Evolutionary conservation across 495 filamentous ascomycete species (phyloP).

Genomic region (Cercophora newfieldiana): DNA sequence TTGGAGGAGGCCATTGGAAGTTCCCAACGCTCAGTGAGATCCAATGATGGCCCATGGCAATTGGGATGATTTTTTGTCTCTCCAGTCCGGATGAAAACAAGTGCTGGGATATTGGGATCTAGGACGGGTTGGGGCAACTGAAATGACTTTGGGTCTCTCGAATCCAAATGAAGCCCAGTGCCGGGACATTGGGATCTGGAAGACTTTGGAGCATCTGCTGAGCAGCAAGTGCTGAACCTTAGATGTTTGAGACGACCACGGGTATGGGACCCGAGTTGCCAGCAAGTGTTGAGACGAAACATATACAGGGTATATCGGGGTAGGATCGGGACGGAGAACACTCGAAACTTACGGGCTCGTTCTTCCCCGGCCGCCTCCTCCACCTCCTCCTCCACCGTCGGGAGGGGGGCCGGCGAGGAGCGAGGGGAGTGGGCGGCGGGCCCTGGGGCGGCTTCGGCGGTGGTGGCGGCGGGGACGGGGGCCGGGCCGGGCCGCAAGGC

Average conservation of each 20-base stretch:
- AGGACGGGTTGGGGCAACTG: too few species aligned
- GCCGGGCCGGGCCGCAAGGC: neutral
- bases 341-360: neutral
- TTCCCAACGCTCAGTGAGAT: too few species aligned
- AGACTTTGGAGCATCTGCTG: neutral
- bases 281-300: neutral
- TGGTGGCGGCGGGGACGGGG: neutral
- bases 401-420: neutral
- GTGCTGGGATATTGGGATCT: too few species aligned
- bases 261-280: neutral
- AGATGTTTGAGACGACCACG: neutral
- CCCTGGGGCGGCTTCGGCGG: neutral
- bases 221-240: neutral
- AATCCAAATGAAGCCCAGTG: neutral
- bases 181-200: neutral
- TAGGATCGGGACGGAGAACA: too few species aligned
- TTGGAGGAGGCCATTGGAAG: too few species aligned
- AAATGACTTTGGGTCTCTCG: too few species aligned
- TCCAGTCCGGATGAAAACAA: too few species aligned
- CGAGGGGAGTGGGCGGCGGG: neutral
- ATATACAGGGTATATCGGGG: too few species aligned
- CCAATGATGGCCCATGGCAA: too few species aligned
- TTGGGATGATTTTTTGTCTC: too few species aligned
- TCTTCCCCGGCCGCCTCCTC: neutral
- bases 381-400: neutral